Percentiles rank a stretch among this genome's conserved stretches.
These are phyloP conservation scores for Fistulina hepatica DNA, from an alignment of 1,284 basidiomycete genomes.

Conservation along the genomic window DNA sequence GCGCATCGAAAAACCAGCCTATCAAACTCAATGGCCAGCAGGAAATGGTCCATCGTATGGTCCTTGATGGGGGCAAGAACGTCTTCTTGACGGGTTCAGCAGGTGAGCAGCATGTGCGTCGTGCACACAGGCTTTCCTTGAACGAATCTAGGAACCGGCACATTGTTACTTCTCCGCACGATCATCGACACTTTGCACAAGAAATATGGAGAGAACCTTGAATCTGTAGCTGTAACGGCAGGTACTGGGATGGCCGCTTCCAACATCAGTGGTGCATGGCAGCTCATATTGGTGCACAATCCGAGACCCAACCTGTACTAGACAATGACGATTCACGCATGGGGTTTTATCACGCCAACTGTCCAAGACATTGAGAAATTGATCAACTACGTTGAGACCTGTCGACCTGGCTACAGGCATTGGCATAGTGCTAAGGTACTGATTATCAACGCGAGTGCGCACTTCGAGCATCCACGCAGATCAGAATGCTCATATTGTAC, in stretches of 20 bases:
- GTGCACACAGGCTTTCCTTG: neutral
- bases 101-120: constrained; percentile 23
- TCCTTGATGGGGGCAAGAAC: constrained; percentile 36
- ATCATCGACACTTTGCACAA: constrained; percentile 45
- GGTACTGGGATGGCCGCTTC: constrained; percentile 64
- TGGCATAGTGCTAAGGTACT: constrained; percentile 63
- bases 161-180: constrained; percentile 62
- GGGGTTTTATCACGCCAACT: constrained; percentile 66
- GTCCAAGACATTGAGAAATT: constrained; percentile 43
- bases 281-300: neutral
- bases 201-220: constrained; percentile 22
- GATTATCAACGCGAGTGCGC: constrained; percentile 72
- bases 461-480: neutral
- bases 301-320: neutral
- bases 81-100: constrained; percentile 45
- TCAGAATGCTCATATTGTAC: too few relatives aligned
- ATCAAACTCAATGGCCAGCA: too few relatives aligned
- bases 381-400: constrained; percentile 40
- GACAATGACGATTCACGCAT: constrained; percentile 62
- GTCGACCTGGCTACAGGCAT: constrained; percentile 44
- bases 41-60: too few relatives aligned
- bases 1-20: too few relatives aligned
- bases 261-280: constrained; percentile 59
- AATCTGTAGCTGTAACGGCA: constrained; percentile 68
- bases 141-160: constrained; percentile 43